These are phyloP conservation scores for Eucalyptus pauciflora DNA, from an alignment of 345 rosid genomes.

Conservation along the genomic window DNA sequence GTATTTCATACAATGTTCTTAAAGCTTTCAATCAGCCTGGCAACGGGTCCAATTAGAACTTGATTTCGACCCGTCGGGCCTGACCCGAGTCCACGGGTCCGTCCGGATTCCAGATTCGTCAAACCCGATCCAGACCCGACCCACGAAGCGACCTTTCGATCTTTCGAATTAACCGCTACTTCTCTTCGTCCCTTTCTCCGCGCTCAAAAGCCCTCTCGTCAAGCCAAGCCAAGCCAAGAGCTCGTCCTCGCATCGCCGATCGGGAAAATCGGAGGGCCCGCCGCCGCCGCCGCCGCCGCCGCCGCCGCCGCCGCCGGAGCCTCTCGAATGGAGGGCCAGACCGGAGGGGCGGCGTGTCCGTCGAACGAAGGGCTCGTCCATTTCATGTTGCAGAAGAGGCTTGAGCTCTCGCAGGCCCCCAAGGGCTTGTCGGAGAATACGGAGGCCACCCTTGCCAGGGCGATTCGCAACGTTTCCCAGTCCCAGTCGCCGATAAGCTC, in stretches of 20 bases:
- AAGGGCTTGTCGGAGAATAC: slow-evolving; percentile 64
- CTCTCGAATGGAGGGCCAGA: slow-evolving; percentile 36
- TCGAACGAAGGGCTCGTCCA: slow-evolving; percentile 55
- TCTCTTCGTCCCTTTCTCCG: neutral
- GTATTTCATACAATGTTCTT: neutral
- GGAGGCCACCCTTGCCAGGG: slow-evolving; percentile 50
- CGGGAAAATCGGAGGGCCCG: neutral
- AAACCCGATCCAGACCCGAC: neutral
- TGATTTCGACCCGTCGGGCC: neutral
- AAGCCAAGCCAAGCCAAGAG: neutral
- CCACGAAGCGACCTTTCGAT: neutral
- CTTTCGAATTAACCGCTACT: neutral
- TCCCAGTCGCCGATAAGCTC: slow-evolving; percentile 38
- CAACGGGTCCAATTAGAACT: neutral
- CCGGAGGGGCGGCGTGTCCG: slow-evolving; percentile 32
- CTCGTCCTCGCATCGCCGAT: neutral
- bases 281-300: neutral
- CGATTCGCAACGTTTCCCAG: slow-evolving; percentile 38
- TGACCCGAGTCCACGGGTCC: neutral
- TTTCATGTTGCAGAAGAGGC: slow-evolving; percentile 51
- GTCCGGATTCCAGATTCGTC: neutral
- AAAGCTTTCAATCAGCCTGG: neutral
- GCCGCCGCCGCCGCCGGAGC: neutral
- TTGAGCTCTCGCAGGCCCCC: slow-evolving; percentile 51
- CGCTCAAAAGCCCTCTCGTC: neutral